phyloP scores from a whole-genome alignment of 108 stramenopile genomes.

The Fistulifera pelliculosa region DNA sequence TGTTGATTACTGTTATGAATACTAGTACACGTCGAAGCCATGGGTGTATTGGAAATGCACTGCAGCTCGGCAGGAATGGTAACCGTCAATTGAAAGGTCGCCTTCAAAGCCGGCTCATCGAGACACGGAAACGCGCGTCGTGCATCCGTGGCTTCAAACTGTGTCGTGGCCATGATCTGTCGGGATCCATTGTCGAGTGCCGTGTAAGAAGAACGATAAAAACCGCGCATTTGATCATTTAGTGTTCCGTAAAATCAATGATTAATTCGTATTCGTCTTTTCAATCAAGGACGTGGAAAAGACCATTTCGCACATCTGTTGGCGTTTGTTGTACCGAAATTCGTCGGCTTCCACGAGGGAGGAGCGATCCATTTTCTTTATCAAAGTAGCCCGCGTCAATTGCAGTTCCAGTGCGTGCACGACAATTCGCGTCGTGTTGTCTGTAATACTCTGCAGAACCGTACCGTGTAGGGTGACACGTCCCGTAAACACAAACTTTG shows the following conservation, averaged over 20 bases:
- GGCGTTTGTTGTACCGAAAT: slow-evolving; percentile 11
- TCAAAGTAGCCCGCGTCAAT: background rate
- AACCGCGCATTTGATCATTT: slow-evolving; percentile 27
- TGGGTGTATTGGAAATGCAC: slow-evolving; percentile 23
- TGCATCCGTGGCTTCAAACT: slow-evolving; percentile 32
- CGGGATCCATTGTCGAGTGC: slow-evolving; percentile 2
- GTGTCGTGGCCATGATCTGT: slow-evolving; percentile 25
- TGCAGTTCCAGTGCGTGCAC: slow-evolving; percentile 8
- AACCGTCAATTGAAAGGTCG: slow-evolving; percentile 17
- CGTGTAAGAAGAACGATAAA: slow-evolving; percentile 21
- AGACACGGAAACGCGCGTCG: slow-evolving; percentile 28
- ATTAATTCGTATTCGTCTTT: background rate
- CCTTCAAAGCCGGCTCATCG: slow-evolving; percentile 34
- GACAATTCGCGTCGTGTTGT: background rate
- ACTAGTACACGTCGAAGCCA: background rate
- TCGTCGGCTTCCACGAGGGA: background rate
- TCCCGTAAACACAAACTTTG: background rate
- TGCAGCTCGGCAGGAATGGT: slow-evolving; percentile 13
- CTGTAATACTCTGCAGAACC: background rate
- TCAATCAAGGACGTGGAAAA: background rate
- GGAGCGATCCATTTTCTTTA: background rate
- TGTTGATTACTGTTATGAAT: background rate
- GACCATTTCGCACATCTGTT: slow-evolving; percentile 7
- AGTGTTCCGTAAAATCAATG: slow-evolving; percentile 18
- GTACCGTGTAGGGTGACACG: background rate